Evolutionary conservation across 257 asterid species (phyloP), one percentile per base, ranked within the genome.

Genomic region (Voacanga thouarsii): DNA sequence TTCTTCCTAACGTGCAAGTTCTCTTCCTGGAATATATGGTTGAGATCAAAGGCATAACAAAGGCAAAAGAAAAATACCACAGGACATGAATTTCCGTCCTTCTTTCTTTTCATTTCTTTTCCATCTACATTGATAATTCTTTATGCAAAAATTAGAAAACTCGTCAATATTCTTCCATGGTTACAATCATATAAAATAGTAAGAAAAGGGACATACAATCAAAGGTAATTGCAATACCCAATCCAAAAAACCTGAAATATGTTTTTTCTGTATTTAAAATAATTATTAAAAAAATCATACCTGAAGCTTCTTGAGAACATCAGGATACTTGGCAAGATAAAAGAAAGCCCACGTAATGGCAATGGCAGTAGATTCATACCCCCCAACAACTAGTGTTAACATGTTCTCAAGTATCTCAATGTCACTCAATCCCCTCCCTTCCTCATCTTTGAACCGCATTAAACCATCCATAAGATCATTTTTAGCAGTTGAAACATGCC

Each of bases 371-470:
- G 91, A 87, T 2, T 75, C 39, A 71, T 33, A 89, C 5, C 92
- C 89, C 44, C 77, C 91, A 24, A 85, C 64, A 18, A 85, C 75
- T 57, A 89, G 85, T 60, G 77, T 69, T 61, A 81, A 84, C 1
- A 89, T 89, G 71, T 87, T 85, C 74, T 89, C 92, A 37, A 87
- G 85, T 44, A 89, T 83, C 79, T 89, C 92, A 11, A 7, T 61
- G 8, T 87, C 91, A 5, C 56, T 61, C 70, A 87, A 68, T 33
- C 51, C 51, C 7, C 16, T 44, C 30, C 73, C 51, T 39, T 68
- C 50, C 28, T 68, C 73, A 68, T 68, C 73, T 41, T 44, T 68
- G 51, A 68, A 23, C 28, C 6, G 49, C 73, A 68, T 68, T 68
- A 68, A 44, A 37, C 51, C 26, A 68, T 14, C 51, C 51, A 39